Evolutionary conservation across 192 early-diverging fungal species (phyloP).

Genomic region (Linnemannia zychae): DNA sequence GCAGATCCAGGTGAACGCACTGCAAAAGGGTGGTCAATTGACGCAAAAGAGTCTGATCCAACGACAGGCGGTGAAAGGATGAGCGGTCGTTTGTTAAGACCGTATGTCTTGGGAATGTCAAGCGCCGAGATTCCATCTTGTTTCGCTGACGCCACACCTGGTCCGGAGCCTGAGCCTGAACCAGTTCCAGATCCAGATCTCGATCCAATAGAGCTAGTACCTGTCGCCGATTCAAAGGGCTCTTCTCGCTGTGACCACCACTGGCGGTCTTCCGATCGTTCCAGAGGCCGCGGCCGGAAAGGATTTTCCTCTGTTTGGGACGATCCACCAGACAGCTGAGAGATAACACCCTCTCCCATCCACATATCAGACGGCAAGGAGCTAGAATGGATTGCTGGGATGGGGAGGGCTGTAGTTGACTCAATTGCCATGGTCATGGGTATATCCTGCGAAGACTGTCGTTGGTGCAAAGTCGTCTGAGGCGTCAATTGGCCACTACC

Average conservation of each 20-base stretch:
- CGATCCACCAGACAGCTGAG: not conserved
- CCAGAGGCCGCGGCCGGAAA: not conserved
- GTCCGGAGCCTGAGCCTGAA: not conserved
- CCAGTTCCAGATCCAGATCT: not conserved
- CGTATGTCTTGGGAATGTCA: not conserved
- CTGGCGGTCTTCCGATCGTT: not conserved
- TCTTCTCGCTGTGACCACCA: slow-evolving; percentile 7
- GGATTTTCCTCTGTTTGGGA: not conserved
- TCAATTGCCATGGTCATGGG: not conserved
- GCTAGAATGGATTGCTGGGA: not conserved
- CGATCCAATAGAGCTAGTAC: not conserved
- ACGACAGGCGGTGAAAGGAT: slow-evolving; percentile 10
- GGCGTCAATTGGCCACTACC: not conserved
- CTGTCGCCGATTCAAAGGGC: not conserved
- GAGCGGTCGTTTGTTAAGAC: slow-evolving; percentile 25
- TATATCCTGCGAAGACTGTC: slow-evolving; percentile 3
- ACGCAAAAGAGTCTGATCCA: not conserved
- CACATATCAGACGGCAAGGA: not conserved
- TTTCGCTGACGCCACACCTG: not conserved
- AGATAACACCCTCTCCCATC: not conserved
- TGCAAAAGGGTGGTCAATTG: not conserved
- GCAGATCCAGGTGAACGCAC: not conserved
- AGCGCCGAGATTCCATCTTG: not conserved
- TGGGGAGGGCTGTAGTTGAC: not conserved
- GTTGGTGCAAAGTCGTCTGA: not conserved